Conservation (phyloP, 768 basidiomycete genomes). For the Russula brevipes region DNA sequence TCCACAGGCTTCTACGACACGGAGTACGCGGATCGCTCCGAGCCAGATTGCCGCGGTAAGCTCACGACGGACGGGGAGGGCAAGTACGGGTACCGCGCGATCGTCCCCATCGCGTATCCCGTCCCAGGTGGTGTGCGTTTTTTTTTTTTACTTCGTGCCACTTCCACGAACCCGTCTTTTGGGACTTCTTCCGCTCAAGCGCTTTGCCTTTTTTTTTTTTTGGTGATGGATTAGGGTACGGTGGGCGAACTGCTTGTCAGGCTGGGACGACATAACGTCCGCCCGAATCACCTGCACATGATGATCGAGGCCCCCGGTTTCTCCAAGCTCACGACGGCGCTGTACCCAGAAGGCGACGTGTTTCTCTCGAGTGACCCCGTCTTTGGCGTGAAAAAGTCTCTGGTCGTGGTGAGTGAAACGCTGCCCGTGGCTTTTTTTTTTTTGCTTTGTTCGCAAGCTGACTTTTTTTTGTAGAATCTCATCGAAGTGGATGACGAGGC, state of each 20-base stretch:
- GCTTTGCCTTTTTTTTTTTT: too few species aligned
- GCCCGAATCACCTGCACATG: constrained; percentile 79
- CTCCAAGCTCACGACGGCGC: constrained; percentile 64
- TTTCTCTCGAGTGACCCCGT: constrained; percentile 69
- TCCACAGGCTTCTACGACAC: constrained; percentile 36
- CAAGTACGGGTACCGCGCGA: constrained; percentile 61
- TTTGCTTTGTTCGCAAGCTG: background rate
- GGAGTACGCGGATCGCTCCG: constrained; percentile 50
- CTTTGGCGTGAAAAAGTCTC: constrained; percentile 75
- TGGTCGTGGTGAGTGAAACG: constrained; percentile 57
- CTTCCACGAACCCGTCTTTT: background rate
- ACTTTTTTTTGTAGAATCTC: constrained; percentile 35
- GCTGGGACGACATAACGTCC: constrained; percentile 65
- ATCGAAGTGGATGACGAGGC: constrained; percentile 48
- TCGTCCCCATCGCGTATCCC: constrained; percentile 68
- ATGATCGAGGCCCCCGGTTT: constrained; percentile 67
- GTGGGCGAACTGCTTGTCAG: constrained; percentile 55
- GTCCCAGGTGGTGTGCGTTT: constrained; percentile 60
- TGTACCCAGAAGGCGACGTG: constrained; percentile 67
- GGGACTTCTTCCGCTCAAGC: too few species aligned
- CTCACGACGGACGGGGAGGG: constrained; percentile 57
- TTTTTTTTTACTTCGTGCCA: too few species aligned
- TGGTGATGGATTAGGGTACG: constrained; percentile 47
- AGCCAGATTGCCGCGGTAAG: constrained; percentile 71
- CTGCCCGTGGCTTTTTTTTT: background rate